Evolutionary conservation across 2,329 filamentous ascomycete species (phyloP).

Genomic region (Curvularia hawaiiensis): DNA sequence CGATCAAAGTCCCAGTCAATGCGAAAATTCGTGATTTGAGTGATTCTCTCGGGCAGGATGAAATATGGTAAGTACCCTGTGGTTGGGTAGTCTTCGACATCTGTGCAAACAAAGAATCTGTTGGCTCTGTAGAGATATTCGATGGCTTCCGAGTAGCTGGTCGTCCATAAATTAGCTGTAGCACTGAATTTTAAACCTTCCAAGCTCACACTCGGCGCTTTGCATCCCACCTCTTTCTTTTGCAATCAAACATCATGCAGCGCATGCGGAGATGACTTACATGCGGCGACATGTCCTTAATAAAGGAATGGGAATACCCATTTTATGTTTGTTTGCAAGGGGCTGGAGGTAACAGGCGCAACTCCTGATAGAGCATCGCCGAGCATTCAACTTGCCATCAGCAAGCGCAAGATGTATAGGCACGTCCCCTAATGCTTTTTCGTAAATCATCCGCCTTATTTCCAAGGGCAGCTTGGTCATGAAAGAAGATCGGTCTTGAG

Average conservation of each 20-base stretch:
- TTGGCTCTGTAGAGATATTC: constrained; percentile 29
- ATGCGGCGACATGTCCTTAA: constrained; percentile 29
- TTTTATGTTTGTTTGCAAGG: background rate
- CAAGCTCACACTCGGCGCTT: background rate
- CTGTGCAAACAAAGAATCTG: constrained; percentile 23
- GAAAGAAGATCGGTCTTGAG: constrained; percentile 26
- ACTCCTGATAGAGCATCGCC: constrained; percentile 5
- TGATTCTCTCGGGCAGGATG: constrained; percentile 27
- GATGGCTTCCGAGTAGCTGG: constrained; percentile 33
- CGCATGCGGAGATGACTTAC: constrained; percentile 16
- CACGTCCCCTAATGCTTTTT: constrained; percentile 17
- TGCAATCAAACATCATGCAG: background rate
- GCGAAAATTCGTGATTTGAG: constrained; percentile 21
- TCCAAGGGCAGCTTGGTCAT: constrained; percentile 28
- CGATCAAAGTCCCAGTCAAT: constrained; percentile 25
- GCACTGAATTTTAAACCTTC: background rate
- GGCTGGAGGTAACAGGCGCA: constrained; percentile 6
- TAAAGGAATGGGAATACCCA: constrained; percentile 16
- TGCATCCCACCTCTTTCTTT: too few species aligned
- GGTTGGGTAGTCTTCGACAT: constrained; percentile 18
- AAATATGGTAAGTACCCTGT: constrained; percentile 24
- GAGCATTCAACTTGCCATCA: constrained; percentile 15
- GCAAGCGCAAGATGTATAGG: constrained; percentile 18
- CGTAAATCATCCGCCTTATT: constrained; percentile 29
- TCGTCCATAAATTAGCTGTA: constrained; percentile 1